These are phyloP conservation scores for Salvia splendens DNA, from an alignment of 257 asterid genomes.

Conservation along the genomic window DNA sequence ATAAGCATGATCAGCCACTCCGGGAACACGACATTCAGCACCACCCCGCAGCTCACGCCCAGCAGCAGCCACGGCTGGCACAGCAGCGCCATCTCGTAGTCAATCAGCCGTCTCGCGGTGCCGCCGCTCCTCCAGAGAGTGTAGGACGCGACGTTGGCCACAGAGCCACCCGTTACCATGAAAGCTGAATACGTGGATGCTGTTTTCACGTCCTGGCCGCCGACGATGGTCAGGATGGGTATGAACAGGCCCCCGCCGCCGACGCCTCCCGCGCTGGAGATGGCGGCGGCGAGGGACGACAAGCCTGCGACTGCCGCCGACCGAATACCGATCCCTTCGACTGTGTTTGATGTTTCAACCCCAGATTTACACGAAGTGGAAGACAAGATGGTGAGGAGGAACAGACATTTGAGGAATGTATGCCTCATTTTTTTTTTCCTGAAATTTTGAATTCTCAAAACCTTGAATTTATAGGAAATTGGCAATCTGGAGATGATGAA, in stretches of 20 bases:
- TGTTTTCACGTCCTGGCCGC: conserved; percentile 63
- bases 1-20: conserved; percentile 66
- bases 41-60: conserved; percentile 78
- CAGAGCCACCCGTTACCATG: conserved; percentile 77
- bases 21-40: conserved; percentile 61
- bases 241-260: conserved; percentile 82
- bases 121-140: no score
- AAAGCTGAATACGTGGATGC: conserved; percentile 69
- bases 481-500: not conserved
- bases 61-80: conserved; percentile 81
- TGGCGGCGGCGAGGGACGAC: conserved; percentile 57
- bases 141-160: conserved; percentile 48
- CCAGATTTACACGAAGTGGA: conserved; percentile 8
- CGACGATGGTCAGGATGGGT: conserved; percentile 62
- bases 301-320: conserved; percentile 42
- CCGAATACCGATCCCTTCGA: conserved; percentile 14
- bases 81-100: conserved; percentile 64
- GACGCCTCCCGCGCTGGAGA: conserved; percentile 79
- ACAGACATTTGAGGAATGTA: not conserved
- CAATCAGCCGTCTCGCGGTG: conserved; percentile 40
- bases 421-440: not conserved
- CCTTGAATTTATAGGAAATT: not conserved
- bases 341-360: conserved; percentile 17
- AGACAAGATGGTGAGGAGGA: not conserved
- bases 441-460: not conserved